Evolutionary conservation across 495 filamentous ascomycete species (phyloP).

Genomic region (Podospora comata): DNA sequence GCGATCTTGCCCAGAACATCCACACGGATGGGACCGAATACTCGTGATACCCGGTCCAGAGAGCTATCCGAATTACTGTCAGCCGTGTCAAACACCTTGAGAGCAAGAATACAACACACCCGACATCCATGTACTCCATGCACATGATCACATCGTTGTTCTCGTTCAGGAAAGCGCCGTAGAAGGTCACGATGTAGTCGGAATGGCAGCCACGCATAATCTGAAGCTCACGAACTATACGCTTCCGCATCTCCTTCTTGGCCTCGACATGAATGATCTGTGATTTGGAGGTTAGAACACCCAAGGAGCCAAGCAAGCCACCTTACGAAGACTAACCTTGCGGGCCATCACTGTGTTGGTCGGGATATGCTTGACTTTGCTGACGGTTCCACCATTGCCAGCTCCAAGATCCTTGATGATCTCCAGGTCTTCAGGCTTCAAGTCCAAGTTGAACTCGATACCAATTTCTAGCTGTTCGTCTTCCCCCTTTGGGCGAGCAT

Average conservation of each 20-base stretch:
- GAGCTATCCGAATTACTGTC: constrained; percentile 56
- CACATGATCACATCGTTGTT: constrained; percentile 97
- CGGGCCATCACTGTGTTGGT: constrained; percentile 95
- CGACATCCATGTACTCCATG: constrained; percentile 99
- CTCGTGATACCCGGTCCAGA: constrained; percentile 89
- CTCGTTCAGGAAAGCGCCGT: constrained; percentile 94
- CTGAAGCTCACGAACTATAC: constrained; percentile 91
- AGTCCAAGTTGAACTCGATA: constrained; percentile 89
- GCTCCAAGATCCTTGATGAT: constrained; percentile 91
- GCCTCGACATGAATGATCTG: constrained; percentile 98
- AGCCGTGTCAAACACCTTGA: constrained; percentile 26
- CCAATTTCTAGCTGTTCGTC: constrained; percentile 84
- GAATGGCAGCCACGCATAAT: constrained; percentile 98
- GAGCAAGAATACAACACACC: constrained; percentile 56
- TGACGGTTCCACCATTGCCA: constrained; percentile 96
- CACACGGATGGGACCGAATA: constrained; percentile 93
- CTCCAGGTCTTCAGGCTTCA: constrained; percentile 87
- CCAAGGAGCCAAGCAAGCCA: background rate
- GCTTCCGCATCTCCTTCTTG: constrained; percentile 91
- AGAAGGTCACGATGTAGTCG: constrained; percentile 94
- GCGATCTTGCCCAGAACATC: constrained; percentile 99
- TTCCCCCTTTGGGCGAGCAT: constrained; percentile 57
- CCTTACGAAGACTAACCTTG: constrained; percentile 62
- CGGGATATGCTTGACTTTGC: constrained; percentile 92
- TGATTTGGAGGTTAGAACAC: background rate